phyloP scores from a whole-genome alignment of 2,329 filamentous ascomycete genomes.

The Pseudonectria buxi region DNA sequence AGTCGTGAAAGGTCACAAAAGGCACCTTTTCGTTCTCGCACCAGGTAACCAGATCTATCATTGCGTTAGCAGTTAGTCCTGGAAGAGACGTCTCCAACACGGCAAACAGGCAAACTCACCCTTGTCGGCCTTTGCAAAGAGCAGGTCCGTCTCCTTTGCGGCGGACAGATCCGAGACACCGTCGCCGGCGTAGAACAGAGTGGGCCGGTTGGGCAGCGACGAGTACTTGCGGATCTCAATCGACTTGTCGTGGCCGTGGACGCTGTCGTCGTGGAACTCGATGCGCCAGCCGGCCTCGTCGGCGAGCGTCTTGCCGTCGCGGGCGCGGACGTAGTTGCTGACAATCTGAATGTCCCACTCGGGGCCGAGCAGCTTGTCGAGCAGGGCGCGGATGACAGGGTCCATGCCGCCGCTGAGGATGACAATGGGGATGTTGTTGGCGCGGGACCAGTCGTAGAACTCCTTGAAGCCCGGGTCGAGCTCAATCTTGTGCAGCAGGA shows the following conservation, averaged over 20 bases:
- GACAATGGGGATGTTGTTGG: constrained; percentile 83
- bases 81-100: neutral
- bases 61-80: constrained; percentile 4
- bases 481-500: constrained; percentile 73
- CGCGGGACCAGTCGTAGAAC: constrained; percentile 77
- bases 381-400: constrained; percentile 78
- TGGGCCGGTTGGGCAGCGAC: constrained; percentile 66
- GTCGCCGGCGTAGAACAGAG: constrained; percentile 91
- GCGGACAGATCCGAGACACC: constrained; percentile 90
- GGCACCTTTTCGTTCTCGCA: constrained; percentile 79
- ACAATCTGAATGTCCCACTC: constrained; percentile 83
- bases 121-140: constrained; percentile 89
- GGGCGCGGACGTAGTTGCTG: constrained; percentile 68
- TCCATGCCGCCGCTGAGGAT: constrained; percentile 90
- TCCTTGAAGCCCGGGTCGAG: constrained; percentile 83
- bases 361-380: constrained; percentile 71
- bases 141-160: constrained; percentile 82
- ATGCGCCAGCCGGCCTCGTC: constrained; percentile 83
- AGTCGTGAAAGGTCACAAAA: constrained; percentile 82
- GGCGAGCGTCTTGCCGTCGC: constrained; percentile 64
- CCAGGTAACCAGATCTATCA: constrained; percentile 73
- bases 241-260: constrained; percentile 96
- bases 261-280: constrained; percentile 77
- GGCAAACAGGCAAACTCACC: constrained; percentile 46
- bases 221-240: constrained; percentile 85